These are phyloP conservation scores for Claviceps sorghi DNA, from an alignment of 2,329 filamentous ascomycete species.

Conservation along the genomic window DNA sequence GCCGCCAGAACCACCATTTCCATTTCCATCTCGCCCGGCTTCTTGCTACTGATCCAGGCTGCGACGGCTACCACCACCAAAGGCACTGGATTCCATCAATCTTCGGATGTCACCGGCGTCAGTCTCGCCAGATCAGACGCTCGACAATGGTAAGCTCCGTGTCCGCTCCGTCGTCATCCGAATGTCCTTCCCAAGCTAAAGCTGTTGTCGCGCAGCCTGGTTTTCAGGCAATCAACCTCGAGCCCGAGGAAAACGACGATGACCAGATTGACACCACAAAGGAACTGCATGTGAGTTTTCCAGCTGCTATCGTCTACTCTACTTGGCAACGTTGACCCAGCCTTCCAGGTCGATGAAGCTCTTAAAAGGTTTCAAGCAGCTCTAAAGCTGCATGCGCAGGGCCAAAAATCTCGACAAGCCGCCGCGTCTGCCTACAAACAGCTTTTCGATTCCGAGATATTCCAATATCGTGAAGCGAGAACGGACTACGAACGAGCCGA, in stretches of 20 bases:
- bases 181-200: neutral
- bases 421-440: constrained; percentile 69
- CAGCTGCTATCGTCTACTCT: neutral
- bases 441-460: constrained; percentile 85
- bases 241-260: constrained; percentile 78
- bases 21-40: neutral
- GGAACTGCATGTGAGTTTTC: constrained; percentile 56
- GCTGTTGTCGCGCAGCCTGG: constrained; percentile 32
- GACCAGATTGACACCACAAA: constrained; percentile 91
- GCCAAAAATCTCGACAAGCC: constrained; percentile 57
- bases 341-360: constrained; percentile 71
- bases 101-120: neutral
- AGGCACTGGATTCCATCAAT: neutral
- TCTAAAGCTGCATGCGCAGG: constrained; percentile 80
- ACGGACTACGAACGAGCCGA: constrained; percentile 71
- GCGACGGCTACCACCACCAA: neutral
- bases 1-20: neutral
- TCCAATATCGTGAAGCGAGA: constrained; percentile 73
- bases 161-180: neutral
- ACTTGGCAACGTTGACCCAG: neutral
- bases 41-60: neutral
- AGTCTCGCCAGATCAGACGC: neutral
- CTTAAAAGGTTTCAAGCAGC: constrained; percentile 88
- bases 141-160: neutral
- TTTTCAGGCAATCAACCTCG: constrained; percentile 85